Evolutionary conservation across 805 yeast species (phyloP).

Genomic region (Candida xiaguanensis): DNA sequence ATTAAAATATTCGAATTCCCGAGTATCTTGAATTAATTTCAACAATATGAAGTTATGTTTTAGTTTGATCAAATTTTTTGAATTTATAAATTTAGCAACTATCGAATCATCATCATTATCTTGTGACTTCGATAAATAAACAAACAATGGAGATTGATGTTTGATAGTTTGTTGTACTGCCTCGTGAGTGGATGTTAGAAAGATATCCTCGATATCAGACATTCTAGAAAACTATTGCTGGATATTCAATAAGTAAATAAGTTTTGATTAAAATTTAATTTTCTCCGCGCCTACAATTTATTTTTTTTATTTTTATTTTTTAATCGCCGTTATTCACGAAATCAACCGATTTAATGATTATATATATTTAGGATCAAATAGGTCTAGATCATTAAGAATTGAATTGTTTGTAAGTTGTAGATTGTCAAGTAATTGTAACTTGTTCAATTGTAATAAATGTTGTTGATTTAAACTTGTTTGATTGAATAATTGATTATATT

Average conservation of each 20-base stretch:
- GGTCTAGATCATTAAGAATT: slow-evolving; percentile 13
- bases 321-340: neutral
- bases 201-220: slow-evolving; percentile 7
- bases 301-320: neutral
- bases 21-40: slow-evolving; percentile 14
- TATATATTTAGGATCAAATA: slow-evolving; percentile 14
- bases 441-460: neutral
- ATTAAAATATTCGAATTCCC: slow-evolving; percentile 33
- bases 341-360: neutral
- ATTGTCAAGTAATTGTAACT: slow-evolving; percentile 6
- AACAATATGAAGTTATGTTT: slow-evolving; percentile 15
- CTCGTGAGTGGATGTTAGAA: slow-evolving; percentile 19
- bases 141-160: slow-evolving; percentile 20
- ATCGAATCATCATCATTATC: slow-evolving; percentile 10
- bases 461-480: slow-evolving; percentile 7
- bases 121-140: slow-evolving; percentile 16
- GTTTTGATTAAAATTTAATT: neutral
- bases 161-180: slow-evolving; percentile 20
- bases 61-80: slow-evolving; percentile 2
- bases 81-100: slow-evolving; percentile 11
- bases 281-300: slow-evolving; percentile 2
- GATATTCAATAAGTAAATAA: neutral
- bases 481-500: slow-evolving; percentile 11
- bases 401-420: slow-evolving; percentile 7
- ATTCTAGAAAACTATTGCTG: neutral